phyloP scores from a whole-genome alignment of 2,329 filamentous ascomycete species.

The Penicillium sp. region DNA sequence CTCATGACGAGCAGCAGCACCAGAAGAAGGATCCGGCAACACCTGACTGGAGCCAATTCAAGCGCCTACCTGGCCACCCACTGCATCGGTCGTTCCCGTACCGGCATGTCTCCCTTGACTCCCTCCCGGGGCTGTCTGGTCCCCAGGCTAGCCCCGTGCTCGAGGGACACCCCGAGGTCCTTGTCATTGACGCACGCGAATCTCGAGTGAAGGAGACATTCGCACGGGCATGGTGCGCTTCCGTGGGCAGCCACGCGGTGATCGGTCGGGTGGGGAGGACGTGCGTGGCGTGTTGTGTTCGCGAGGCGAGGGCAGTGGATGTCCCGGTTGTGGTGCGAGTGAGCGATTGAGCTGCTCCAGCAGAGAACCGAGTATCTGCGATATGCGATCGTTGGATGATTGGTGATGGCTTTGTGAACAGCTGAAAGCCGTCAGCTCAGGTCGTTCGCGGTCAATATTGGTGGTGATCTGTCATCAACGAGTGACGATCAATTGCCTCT shows the following conservation, averaged over 20 bases:
- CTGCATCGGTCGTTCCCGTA: conserved; percentile 40
- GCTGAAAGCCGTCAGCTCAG: neutral
- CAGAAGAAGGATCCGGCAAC: conserved; percentile 5
- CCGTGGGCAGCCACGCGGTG: conserved; percentile 45
- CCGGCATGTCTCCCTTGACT: conserved; percentile 33
- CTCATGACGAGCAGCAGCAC: neutral
- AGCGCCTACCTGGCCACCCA: conserved; percentile 42
- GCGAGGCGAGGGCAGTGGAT: conserved; percentile 45
- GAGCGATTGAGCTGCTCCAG: conserved; percentile 19
- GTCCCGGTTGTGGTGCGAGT: conserved; percentile 45
- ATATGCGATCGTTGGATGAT: neutral
- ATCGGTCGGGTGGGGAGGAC: conserved; percentile 44
- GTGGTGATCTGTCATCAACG: neutral
- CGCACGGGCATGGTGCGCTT: conserved; percentile 49
- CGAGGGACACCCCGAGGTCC: conserved; percentile 22
- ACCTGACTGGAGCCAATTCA: conserved; percentile 14
- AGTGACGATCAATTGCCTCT: neutral
- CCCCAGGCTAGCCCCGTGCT: conserved; percentile 10
- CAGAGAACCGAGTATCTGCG: neutral
- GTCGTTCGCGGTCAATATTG: neutral
- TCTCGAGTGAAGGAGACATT: conserved; percentile 42
- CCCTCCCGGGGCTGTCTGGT: conserved; percentile 23
- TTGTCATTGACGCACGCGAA: conserved; percentile 42
- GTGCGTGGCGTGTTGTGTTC: conserved; percentile 45
- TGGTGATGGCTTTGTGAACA: neutral